These are phyloP conservation scores for Penicillium soppii DNA, from an alignment of 495 filamentous ascomycete genomes.

Conservation along the genomic window DNA sequence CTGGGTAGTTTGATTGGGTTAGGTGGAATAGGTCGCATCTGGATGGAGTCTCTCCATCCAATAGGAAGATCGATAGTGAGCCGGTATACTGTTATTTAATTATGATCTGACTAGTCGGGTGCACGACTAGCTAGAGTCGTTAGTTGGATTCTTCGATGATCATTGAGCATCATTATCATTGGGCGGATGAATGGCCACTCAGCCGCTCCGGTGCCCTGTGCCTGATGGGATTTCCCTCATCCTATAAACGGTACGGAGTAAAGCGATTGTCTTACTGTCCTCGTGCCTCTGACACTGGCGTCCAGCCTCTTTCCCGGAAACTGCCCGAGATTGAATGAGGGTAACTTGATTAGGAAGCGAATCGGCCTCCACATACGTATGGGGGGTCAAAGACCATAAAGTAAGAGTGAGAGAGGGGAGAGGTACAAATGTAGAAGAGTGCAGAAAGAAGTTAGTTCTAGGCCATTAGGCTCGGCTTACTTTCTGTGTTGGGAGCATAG, in stretches of 20 bases:
- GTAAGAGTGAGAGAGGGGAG: not conserved
- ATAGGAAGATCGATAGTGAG: not conserved
- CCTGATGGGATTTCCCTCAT: not conserved
- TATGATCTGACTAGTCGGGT: constrained; percentile 5
- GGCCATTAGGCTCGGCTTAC: constrained; percentile 2
- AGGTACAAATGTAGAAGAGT: not conserved
- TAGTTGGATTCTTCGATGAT: not conserved
- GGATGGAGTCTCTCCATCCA: not conserved
- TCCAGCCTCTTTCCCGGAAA: not conserved
- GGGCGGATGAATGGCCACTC: not conserved
- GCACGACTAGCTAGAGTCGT: not conserved
- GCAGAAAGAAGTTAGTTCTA: not conserved
- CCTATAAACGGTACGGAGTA: not conserved
- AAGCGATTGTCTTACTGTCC: not conserved
- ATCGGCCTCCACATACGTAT: not conserved
- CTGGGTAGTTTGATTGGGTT: not conserved
- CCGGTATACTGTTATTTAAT: not conserved
- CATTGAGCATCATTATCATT: not conserved
- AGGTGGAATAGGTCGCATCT: not conserved
- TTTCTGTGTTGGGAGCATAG: not conserved
- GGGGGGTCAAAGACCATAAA: not conserved
- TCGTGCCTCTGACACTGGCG: not conserved
- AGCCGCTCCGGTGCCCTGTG: not conserved
- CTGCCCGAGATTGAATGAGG: not conserved
- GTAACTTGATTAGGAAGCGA: constrained; percentile 1